Conservation (phyloP, 2,329 filamentous ascomycete species). For the Didymella exigua region DNA sequence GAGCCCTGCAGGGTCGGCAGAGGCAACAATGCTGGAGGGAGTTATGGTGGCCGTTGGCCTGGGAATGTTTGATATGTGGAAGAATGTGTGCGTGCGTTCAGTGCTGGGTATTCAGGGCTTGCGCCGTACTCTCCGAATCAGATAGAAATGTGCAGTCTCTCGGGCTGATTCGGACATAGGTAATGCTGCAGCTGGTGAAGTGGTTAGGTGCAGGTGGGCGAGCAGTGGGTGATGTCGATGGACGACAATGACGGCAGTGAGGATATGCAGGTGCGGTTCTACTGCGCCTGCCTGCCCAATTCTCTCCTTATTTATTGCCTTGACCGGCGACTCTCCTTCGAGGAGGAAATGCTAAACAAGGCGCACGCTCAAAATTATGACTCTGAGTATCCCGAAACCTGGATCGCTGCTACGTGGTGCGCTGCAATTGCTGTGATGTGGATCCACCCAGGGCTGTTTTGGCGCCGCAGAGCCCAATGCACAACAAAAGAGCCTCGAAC, state of each 20-base stretch:
- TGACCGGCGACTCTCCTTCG: slow-evolving; percentile 4
- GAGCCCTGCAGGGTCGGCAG: slow-evolving; percentile 3
- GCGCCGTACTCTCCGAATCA: slow-evolving; percentile 46
- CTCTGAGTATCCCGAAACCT: neutral
- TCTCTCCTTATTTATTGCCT: slow-evolving; percentile 12
- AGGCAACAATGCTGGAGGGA: slow-evolving; percentile 2
- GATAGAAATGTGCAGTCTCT: slow-evolving; percentile 36
- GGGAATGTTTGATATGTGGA: slow-evolving; percentile 2
- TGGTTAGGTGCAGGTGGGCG: slow-evolving; percentile 9
- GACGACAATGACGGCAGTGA: slow-evolving; percentile 9
- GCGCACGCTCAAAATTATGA: slow-evolving; percentile 6
- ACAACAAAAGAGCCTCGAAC: slow-evolving; percentile 23
- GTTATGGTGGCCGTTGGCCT: slow-evolving; percentile 2
- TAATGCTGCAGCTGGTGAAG: slow-evolving; percentile 10
- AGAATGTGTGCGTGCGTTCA: slow-evolving; percentile 4
- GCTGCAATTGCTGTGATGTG: slow-evolving; percentile 18
- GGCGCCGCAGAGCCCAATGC: slow-evolving; percentile 22
- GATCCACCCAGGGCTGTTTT: slow-evolving; percentile 6
- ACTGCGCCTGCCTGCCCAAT: slow-evolving; percentile 10
- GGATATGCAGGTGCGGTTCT: slow-evolving; percentile 12
- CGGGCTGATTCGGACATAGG: slow-evolving; percentile 42
- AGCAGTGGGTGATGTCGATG: slow-evolving; percentile 26
- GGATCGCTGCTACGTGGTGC: slow-evolving; percentile 26
- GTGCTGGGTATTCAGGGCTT: slow-evolving; percentile 22
- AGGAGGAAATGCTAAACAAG: slow-evolving; percentile 5